A percentile compares a stretch with the other conserved stretches of the same genome.
These are phyloP conservation scores for Lophium mytilinum DNA, from an alignment of 495 filamentous ascomycete species.

Conservation along the genomic window DNA sequence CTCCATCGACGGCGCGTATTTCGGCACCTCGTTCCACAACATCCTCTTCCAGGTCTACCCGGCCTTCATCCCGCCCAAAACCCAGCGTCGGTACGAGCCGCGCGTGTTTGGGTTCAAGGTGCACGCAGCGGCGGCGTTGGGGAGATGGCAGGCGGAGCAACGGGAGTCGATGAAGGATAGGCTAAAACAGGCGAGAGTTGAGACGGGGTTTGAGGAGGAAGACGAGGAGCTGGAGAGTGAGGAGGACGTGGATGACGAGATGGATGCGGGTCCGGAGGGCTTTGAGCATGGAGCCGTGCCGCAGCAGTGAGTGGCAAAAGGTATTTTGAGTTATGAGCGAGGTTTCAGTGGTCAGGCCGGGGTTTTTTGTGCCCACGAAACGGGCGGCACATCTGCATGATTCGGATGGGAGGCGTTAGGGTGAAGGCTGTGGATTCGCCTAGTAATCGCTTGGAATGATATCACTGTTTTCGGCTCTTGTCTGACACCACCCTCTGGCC, in stretches of 20 bases:
- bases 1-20: slow-evolving; percentile 94
- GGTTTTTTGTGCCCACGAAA: too few relatives aligned
- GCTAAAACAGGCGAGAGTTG: slow-evolving; percentile 46
- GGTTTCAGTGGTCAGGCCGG: too few relatives aligned
- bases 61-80: slow-evolving; percentile 76
- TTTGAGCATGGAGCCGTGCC: slow-evolving; percentile 1
- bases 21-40: slow-evolving; percentile 95
- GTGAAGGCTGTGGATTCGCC: too few relatives aligned
- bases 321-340: too few relatives aligned
- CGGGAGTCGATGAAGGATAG: slow-evolving; percentile 71
- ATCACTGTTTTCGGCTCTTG: too few relatives aligned
- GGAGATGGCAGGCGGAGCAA: slow-evolving; percentile 79
- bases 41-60: slow-evolving; percentile 99
- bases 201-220: slow-evolving; percentile 51
- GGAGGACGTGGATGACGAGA: slow-evolving; percentile 40
- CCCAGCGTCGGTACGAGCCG: slow-evolving; percentile 74
- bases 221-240: slow-evolving; percentile 39
- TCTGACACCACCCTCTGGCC: too few relatives aligned
- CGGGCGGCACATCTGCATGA: too few relatives aligned
- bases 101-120: slow-evolving; percentile 91
- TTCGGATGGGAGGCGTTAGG: too few relatives aligned
- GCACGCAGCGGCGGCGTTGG: slow-evolving; percentile 78
- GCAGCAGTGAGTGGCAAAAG: neutral
- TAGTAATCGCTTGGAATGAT: too few relatives aligned
- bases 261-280: slow-evolving; percentile 25